Evolutionary conservation across 208 protist genomes (phyloP), one percentile per base, ranked within the genome.

Genomic region (Vickermania spadyakhi): DNA sequence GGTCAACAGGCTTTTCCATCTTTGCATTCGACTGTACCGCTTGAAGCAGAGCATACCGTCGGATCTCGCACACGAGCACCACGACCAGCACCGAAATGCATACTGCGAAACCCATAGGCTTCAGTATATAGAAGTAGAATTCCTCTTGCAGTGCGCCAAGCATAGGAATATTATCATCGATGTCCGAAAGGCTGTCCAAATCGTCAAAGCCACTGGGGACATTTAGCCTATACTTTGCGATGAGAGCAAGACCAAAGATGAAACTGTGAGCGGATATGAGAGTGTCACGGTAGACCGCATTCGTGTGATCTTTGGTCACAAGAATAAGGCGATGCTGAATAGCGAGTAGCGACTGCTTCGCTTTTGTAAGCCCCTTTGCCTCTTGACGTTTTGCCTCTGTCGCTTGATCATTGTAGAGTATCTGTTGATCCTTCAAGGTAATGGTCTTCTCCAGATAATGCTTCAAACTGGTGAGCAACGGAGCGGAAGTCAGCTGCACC

Each of bases 321-420:
- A n/a, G 28, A 50, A 0, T 55, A 28, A 62, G 50, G 5, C 52
- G 25, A 42, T 59, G 50, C 66, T 72, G 60, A 22, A 60, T 53
- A 27, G 68, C 53, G 31, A 57, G 67, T 26, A 86, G 57, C 22
- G 41, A 45, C 14, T 68, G 68, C 56, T 72, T 72, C 26, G 45
- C 50, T 55, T 73, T 73, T 1, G 70, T 60, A 29, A 76, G 70
- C 49, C 67, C 67, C 45, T 81, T 84, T 64, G 86, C 59, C 31
- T 84, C 71, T 56, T 54, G 42, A 28, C 76, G 79, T 58, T 77
- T 69, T 13, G 64, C 67, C 22, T 73, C 74, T 1, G 83, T 86
- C 0, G 83, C 73, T 36, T 86, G 79, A 68, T 90, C 83, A 59
- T 90, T 90, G 30, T 2, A 25, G 22, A 68, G 50, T 23, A 90